Conservation (phyloP, 805 yeast genomes). For the Cyberlindnera xishuangbannaensis region DNA sequence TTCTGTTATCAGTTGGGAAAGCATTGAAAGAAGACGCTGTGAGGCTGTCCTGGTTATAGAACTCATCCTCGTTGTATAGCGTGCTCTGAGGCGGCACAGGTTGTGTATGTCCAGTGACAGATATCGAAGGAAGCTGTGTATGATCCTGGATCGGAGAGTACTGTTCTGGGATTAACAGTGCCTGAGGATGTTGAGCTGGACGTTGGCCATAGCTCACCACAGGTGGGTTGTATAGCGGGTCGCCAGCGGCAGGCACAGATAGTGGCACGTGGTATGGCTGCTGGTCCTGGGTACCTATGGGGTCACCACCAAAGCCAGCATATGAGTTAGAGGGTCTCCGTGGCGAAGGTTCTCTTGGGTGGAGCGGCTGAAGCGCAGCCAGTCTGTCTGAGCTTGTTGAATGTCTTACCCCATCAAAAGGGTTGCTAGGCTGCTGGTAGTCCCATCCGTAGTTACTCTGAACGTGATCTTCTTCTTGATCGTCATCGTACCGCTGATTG, state of each 20-base stretch:
- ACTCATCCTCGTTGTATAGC: slow-evolving; percentile 12
- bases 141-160: slow-evolving; percentile 22
- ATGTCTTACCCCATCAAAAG: slow-evolving; percentile 15
- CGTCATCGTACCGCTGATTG: slow-evolving; percentile 4
- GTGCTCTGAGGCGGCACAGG: too few species aligned
- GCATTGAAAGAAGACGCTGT: slow-evolving; percentile 17
- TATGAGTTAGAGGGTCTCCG: slow-evolving; percentile 4
- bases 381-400: slow-evolving; percentile 9
- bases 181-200: slow-evolving; percentile 1
- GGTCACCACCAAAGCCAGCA: slow-evolving; percentile 3
- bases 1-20: slow-evolving; percentile 17
- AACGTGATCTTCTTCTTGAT: too few species aligned
- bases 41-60: slow-evolving; percentile 12
- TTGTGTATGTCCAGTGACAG: slow-evolving; percentile 6
- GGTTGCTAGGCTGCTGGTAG: slow-evolving; percentile 10
- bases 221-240: not conserved
- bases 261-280: slow-evolving; percentile 6
- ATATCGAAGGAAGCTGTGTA: slow-evolving; percentile 15
- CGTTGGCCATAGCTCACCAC: not conserved
- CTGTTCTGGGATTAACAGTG: slow-evolving; percentile 14
- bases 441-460: slow-evolving; percentile 7
- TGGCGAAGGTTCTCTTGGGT: slow-evolving; percentile 13
- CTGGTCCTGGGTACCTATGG: slow-evolving; percentile 2
- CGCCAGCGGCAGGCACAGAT: slow-evolving; percentile 2
- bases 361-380: slow-evolving; percentile 8